Base-by-base conservation (phyloP, 1,284 basidiomycete species). In the Ustilago hordei region DNA sequence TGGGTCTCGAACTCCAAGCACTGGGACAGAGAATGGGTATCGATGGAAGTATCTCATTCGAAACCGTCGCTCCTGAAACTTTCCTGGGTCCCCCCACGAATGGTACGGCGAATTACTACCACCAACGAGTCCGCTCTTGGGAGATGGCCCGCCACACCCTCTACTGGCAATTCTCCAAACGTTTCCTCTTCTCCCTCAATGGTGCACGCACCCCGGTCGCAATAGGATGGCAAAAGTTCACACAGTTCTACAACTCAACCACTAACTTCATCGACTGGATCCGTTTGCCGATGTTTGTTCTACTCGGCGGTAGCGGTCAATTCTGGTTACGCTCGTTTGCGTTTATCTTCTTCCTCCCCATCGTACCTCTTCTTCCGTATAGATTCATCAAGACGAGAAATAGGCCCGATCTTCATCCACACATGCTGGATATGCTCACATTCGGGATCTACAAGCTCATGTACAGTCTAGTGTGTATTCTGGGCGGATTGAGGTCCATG, bases 211-310 rank as follows among this genome's bases (percentile, higher is more conserved):
- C 54, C 9, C 63, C 63, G 11, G 62, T 64, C 17, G 63, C 59
- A 4, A 65, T 69, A 32, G 61, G 57, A 32, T 65, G 63, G 65
- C 67, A 75, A 39, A 75, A 75, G 56, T 75, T 75, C 55, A 69
- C 63, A 3, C 72, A 69, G 55, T 69, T 75, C 67, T 75, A 75
- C 62, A 66, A 64, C 60, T 60, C 63, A 5, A 69, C 63, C 0
- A 66, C 62, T 45, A 75, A 75, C 67, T 66, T 75, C 48, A 69
- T 75, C 63, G 67, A 75, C 60, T 75, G 72, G 72, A 69, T 75
- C 41, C 59, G 72, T 19, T 53, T 75, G 11, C 72, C 67, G 47
- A 57, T 69, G 58, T 69, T 75, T 38, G 57, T 75, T 38, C n/a
- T 75, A 2, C 56, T 75, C 19, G 66, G 66, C 9, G 67, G 63